Conservation (phyloP, 768 basidiomycete species). For the Mycena maculata region DNA sequence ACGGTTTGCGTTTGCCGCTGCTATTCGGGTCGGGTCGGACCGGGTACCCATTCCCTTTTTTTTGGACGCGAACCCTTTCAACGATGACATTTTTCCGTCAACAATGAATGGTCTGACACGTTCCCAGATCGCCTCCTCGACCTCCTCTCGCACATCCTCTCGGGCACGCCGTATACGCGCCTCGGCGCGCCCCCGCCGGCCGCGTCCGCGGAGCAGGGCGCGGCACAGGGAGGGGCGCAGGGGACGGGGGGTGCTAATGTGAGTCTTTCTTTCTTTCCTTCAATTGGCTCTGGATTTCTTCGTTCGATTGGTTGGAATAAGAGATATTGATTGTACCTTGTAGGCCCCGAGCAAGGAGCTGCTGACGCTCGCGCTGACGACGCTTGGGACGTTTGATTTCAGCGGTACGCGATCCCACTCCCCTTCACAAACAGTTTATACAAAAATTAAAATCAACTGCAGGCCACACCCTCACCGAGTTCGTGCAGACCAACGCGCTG, state of each 20-base stretch:
- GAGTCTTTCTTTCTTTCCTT: not conserved
- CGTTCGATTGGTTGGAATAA: too few relatives aligned
- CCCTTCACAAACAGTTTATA: too few relatives aligned
- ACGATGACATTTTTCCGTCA: too few relatives aligned
- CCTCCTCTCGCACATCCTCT: conserved; percentile 83
- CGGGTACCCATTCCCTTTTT: too few relatives aligned
- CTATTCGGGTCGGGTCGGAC: too few relatives aligned
- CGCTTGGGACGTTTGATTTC: conserved; percentile 94
- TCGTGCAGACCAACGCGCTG: conserved; percentile 89
- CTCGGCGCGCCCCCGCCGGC: conserved; percentile 83
- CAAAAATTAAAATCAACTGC: conserved; percentile 2
- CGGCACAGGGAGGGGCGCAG: not conserved
- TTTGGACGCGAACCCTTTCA: too few relatives aligned
- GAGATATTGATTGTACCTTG: not conserved
- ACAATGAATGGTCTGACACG: too few relatives aligned
- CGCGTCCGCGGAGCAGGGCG: not conserved
- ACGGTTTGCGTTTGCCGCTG: too few relatives aligned
- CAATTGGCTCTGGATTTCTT: not conserved
- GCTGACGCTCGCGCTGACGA: conserved; percentile 85
- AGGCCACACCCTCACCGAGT: conserved; percentile 96
- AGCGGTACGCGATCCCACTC: conserved; percentile 67
- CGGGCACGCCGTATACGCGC: conserved; percentile 86
- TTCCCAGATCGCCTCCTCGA: conserved; percentile 91
- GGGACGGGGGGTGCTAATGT: not conserved
- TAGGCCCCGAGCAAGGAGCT: conserved; percentile 60